Base-by-base conservation (phyloP, 2,329 filamentous ascomycete genomes). In the Thielaviopsis populi region DNA sequence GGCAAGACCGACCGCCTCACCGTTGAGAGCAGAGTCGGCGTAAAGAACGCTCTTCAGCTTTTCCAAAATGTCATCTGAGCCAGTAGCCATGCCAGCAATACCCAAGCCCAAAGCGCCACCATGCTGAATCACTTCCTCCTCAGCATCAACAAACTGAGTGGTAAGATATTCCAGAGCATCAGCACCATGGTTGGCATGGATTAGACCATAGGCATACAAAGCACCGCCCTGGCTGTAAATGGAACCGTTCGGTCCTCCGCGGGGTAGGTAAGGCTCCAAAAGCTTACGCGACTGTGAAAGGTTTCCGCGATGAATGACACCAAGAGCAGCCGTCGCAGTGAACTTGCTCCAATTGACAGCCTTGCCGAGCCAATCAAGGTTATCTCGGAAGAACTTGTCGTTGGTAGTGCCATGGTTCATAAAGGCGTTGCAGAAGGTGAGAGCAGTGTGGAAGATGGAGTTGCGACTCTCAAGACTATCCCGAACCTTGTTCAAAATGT, bases 271-370 rank as follows among this genome's bases (percentile, higher is more conserved):
- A 2, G 94, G 94, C 71, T 96, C 91, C 15, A 99, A 81, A 1
- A 99, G 82, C 76, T 96, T 96, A 71, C 91, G 85, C 1, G 91
- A 94, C 71, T 99, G 92, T 27, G 87, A 88, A 66, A 99, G 80
- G 74, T 99, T 99, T 64, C 94, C 94, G 56, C 91, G 87, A 74
- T 99, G 94, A 67, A 99, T 96, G 61, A 97, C 94, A 74, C 94
- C 94, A 5, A 99, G 79, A 7, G 94, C 94, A 64, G 94, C 94
- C 3, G 94, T 99, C 15, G 94, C 94, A 0, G 94, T 96, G 73
- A 99, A 99, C 74, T 99, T 99, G 67, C 91, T 96, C 94, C 94
- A 99, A 77, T 99, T 99, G 59, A 97, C 91, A 30, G 94, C 94
- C 78, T 97, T 99, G 66, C 92, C 91, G 2, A 99, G 78, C 94